These are phyloP conservation scores for Cucurbita pepo DNA, from an alignment of 306 rosid species.

Conservation along the genomic window DNA sequence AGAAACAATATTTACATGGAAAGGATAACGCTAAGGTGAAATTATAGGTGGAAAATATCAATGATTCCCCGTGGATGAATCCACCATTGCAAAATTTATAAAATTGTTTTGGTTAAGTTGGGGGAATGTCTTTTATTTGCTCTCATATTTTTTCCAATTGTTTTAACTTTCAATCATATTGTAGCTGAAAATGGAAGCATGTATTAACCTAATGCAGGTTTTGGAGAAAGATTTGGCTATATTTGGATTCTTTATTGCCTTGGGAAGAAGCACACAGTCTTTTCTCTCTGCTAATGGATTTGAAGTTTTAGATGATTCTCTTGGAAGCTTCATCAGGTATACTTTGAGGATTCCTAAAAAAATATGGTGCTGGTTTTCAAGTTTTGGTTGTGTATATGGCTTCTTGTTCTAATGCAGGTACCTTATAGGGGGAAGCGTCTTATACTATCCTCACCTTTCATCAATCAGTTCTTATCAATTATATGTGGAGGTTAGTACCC, in stretches of 20 bases:
- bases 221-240: slow-evolving; percentile 93
- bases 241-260: slow-evolving; percentile 94
- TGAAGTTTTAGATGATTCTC: slow-evolving; percentile 44
- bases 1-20: too few species aligned
- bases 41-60: too few species aligned
- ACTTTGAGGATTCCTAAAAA: slow-evolving; percentile 6
- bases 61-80: neutral
- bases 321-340: slow-evolving; percentile 79
- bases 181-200: slow-evolving; percentile 12
- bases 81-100: neutral
- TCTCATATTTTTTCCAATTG: neutral
- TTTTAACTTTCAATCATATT: neutral
- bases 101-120: neutral
- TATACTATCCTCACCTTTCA: slow-evolving; percentile 91
- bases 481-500: slow-evolving; percentile 80
- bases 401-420: slow-evolving; percentile 38
- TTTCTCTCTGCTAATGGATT: slow-evolving; percentile 69
- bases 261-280: slow-evolving; percentile 74
- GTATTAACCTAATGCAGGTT: slow-evolving; percentile 42
- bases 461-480: slow-evolving; percentile 91
- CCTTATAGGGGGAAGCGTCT: slow-evolving; percentile 88
- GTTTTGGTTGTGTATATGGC: slow-evolving; percentile 13
- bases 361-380: slow-evolving; percentile 11
- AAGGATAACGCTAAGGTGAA: too few species aligned
- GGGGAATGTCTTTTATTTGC: neutral